These are phyloP conservation scores for Populus simonii DNA, from an alignment of 345 rosid species.

Conservation along the genomic window DNA sequence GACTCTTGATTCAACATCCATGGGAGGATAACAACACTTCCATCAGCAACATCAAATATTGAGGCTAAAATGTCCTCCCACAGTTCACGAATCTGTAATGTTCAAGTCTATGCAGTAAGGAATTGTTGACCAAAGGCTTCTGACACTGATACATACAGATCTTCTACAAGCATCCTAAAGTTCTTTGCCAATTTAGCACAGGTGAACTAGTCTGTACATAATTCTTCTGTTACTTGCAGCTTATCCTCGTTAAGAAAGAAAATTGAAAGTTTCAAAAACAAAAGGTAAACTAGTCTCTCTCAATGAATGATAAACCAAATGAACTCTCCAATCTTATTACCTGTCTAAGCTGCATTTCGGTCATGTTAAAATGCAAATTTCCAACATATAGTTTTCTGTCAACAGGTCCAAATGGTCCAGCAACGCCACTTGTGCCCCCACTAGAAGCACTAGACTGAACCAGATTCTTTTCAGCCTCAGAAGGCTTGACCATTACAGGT, in stretches of 20 bases:
- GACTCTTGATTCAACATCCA: neutral
- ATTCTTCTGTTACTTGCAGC: neutral
- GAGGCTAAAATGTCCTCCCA: neutral
- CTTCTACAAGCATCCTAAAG: neutral
- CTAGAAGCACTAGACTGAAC: constrained; percentile 65
- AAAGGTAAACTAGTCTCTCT: neutral
- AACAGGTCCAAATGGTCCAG: constrained; percentile 70
- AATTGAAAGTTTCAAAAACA: neutral
- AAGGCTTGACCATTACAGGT: constrained; percentile 97
- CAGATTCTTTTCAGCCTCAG: constrained; percentile 97
- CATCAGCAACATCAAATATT: neutral
- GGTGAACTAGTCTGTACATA: neutral
- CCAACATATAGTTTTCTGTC: constrained; percentile 95
- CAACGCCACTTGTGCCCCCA: constrained; percentile 44
- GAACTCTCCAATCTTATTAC: constrained; percentile 22
- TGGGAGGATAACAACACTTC: neutral
- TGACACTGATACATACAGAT: neutral
- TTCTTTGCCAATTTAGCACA: neutral
- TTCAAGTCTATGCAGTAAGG: neutral
- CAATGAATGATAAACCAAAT: neutral
- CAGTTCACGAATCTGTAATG: neutral
- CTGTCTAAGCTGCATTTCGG: constrained; percentile 88
- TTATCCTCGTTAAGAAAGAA: neutral
- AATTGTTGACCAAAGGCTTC: neutral
- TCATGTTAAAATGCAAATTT: constrained; percentile 87